phyloP scores from a whole-genome alignment of 768 basidiomycete species.

The Erythrobasidium yunnanense region DNA sequence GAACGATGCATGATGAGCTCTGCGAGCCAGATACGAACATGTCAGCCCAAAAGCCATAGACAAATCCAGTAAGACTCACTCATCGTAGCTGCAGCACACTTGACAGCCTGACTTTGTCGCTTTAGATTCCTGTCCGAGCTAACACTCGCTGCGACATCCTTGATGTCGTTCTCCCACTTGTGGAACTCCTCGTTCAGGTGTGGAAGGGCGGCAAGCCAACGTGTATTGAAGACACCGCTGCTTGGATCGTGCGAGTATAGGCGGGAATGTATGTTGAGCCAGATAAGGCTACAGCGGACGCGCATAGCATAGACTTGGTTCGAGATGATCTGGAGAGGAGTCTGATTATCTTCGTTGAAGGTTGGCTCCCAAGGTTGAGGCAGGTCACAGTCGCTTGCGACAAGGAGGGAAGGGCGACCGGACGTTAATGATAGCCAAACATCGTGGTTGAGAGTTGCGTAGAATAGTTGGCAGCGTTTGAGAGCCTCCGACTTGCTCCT shows the following conservation, averaged over 20 bases:
- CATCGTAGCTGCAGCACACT: not conserved
- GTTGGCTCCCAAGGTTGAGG: not conserved
- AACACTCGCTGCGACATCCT: not conserved
- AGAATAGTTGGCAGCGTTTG: not conserved
- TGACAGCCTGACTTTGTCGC: not conserved
- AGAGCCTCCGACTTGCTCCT: not conserved
- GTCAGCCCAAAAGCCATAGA: not conserved
- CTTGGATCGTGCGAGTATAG: not conserved
- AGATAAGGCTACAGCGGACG: not conserved
- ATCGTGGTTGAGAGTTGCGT: not conserved
- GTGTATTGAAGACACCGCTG: not conserved
- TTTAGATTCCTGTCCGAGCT: not conserved
- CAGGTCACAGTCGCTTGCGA: not conserved
- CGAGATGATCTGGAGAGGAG: not conserved
- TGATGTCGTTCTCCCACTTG: not conserved
- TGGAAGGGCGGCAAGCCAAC: not conserved
- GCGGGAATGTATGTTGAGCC: not conserved
- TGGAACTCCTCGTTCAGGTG: not conserved
- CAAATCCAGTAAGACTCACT: not conserved
- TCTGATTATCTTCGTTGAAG: not conserved
- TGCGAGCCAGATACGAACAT: not conserved
- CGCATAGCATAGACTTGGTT: not conserved
- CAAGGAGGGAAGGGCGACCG: not conserved
- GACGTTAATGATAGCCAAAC: constrained; percentile 1
- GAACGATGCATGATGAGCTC: not conserved